phyloP scores from a whole-genome alignment of 768 basidiomycete genomes.

The Galerina sulciceps region DNA sequence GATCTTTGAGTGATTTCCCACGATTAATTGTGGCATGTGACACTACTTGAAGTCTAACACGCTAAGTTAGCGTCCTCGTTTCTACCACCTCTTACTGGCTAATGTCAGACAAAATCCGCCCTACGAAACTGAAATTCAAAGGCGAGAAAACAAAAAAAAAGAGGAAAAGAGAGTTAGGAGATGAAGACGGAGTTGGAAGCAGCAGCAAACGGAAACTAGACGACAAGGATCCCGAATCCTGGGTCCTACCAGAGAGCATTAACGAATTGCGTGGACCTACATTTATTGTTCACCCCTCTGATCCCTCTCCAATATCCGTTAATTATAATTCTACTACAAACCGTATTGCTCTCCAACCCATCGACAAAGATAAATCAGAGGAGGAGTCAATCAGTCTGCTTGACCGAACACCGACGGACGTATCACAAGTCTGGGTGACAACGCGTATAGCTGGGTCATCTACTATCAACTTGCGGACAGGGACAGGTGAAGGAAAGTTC shows the following conservation, averaged over 20 bases:
- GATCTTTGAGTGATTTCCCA: conserved; percentile 36
- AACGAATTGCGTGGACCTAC: conserved; percentile 87
- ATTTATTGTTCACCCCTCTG: conserved; percentile 82
- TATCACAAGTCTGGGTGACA: conserved; percentile 90
- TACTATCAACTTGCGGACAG: conserved; percentile 86
- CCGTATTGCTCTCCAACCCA: conserved; percentile 64
- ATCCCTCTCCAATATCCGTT: conserved; percentile 74
- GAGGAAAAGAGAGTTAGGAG: conserved; percentile 67
- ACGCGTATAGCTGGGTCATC: conserved; percentile 84
- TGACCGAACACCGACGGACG: conserved; percentile 76
- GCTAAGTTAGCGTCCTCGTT: not conserved
- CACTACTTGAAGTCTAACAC: too few relatives aligned
- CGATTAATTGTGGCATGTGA: conserved; percentile 36
- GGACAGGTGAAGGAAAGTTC: conserved; percentile 89
- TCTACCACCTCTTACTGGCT: not conserved
- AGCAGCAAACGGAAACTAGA: conserved; percentile 56
- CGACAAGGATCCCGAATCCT: conserved; percentile 71
- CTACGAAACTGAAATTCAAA: conserved; percentile 86
- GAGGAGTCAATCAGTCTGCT: conserved; percentile 54
- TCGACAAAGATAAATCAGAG: conserved; percentile 59
- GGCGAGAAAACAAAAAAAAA: conserved; percentile 88
- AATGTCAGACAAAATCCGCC: conserved; percentile 53
- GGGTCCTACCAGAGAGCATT: conserved; percentile 76
- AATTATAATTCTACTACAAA: conserved; percentile 81
- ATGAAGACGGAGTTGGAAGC: conserved; percentile 47